Conservation (phyloP, 345 rosid genomes). For the Gossypium stocksii region DNA sequence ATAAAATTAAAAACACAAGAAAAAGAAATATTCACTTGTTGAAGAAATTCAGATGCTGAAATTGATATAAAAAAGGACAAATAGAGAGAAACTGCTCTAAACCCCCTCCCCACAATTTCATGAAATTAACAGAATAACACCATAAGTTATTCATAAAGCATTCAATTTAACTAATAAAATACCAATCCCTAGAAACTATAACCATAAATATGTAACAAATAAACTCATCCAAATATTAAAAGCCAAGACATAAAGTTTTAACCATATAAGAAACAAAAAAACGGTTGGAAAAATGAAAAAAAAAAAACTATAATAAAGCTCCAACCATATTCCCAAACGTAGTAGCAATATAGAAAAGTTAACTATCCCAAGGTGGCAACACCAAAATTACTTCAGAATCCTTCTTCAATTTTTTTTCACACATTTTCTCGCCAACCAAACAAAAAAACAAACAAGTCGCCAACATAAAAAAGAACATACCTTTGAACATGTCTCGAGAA, state of each 20-base stretch:
- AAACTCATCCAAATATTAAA: conserved; percentile 12
- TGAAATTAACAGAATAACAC: conserved; percentile 4
- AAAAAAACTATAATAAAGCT: neutral
- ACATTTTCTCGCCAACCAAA: conserved; percentile 29
- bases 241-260: neutral
- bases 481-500: conserved; percentile 4
- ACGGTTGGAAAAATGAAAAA: conserved; percentile 11
- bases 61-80: conserved; percentile 3
- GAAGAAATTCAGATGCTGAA: neutral
- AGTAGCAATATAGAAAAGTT: neutral
- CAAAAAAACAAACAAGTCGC: neutral
- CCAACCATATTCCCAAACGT: neutral
- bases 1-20: neutral
- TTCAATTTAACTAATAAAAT: conserved; percentile 13
- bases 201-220: conserved; percentile 12
- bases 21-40: conserved; percentile 17
- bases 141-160: conserved; percentile 9
- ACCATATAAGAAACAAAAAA: conserved; percentile 28
- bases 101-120: neutral
- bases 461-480: conserved; percentile 10
- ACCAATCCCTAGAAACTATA: conserved; percentile 10
- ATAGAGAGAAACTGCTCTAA: neutral
- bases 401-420: conserved; percentile 11
- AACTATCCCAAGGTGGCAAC: conserved; percentile 1
- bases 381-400: conserved; percentile 26